Percentiles rank a stretch among this genome's conserved stretches.
Evolutionary conservation across 1,139 yeast genomes (phyloP).

Genomic region (Suhomyces kunorum): DNA sequence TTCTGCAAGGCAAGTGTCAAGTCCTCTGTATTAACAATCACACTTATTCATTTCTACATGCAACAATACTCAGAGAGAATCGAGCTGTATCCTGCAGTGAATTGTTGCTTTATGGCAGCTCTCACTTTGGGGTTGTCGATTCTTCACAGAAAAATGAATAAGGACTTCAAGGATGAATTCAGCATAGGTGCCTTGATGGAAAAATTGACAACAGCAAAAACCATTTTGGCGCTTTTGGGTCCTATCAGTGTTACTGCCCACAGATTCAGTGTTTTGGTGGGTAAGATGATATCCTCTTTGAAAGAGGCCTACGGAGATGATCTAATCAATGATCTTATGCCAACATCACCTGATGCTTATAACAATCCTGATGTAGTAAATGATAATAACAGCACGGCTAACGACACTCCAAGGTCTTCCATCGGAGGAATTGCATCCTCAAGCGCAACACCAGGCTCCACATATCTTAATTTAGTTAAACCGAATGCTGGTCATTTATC

Average conservation of each 20-base stretch:
- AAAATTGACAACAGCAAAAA: conserved; percentile 15
- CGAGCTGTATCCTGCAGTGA: conserved; percentile 20
- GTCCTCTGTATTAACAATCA: conserved; percentile 37
- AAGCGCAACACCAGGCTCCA: neutral
- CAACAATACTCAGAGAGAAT: conserved; percentile 18
- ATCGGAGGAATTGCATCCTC: conserved; percentile 6
- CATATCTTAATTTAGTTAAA: neutral
- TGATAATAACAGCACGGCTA: conserved; percentile 5
- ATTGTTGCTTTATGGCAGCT: conserved; percentile 20
- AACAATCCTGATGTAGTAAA: conserved; percentile 8
- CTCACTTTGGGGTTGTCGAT: conserved; percentile 17
- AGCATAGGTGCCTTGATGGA: conserved; percentile 15
- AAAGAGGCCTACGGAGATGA: conserved; percentile 15
- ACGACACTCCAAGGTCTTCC: conserved; percentile 9
- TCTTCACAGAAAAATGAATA: conserved; percentile 16
- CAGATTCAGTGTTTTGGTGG: conserved; percentile 15
- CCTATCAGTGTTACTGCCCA: conserved; percentile 16
- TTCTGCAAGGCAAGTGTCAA: conserved; percentile 40
- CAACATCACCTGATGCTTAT: conserved; percentile 10
- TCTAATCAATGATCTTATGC: conserved; percentile 1
- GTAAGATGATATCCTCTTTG: conserved; percentile 17
- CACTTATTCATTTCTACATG: conserved; percentile 27
- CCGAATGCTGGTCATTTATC: neutral
- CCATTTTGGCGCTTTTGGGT: conserved; percentile 14
- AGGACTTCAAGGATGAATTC: conserved; percentile 17